Evolutionary conservation across 345 rosid species (phyloP).

Genomic region (Boechera retrofracta): DNA sequence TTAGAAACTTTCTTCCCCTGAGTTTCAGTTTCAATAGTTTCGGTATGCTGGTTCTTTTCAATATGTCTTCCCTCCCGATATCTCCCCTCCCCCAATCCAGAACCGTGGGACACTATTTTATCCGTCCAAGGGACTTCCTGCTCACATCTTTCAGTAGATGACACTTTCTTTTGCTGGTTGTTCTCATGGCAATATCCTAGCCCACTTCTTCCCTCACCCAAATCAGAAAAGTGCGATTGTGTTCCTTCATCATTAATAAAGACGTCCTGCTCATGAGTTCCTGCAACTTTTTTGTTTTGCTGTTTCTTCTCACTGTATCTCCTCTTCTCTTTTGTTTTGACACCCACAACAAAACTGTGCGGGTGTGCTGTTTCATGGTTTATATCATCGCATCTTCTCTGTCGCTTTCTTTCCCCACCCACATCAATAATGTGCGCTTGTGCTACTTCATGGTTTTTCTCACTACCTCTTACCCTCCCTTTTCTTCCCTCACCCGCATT

Average conservation of each 20-base stretch:
- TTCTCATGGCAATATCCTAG: slow-evolving; percentile 16
- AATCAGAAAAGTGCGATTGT: background rate
- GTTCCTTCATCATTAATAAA: slow-evolving; percentile 12
- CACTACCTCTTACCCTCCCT: background rate
- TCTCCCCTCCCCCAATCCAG: background rate
- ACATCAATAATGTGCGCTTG: background rate
- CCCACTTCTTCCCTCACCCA: slow-evolving; percentile 19
- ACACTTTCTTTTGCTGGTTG: slow-evolving; percentile 19
- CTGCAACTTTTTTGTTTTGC: background rate
- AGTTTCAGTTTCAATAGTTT: slow-evolving; percentile 13
- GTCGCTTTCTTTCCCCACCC: slow-evolving; percentile 7
- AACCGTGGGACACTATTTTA: background rate
- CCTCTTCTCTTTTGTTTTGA: slow-evolving; percentile 5
- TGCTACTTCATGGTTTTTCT: background rate
- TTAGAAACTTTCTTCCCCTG: background rate
- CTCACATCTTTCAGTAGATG: background rate
- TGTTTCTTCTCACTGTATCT: slow-evolving; percentile 18
- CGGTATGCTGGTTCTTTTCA: background rate
- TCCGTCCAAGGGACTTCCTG: slow-evolving; percentile 7
- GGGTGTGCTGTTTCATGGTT: background rate
- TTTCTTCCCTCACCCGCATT: background rate
- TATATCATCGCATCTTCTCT: background rate
- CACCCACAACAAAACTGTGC: background rate
- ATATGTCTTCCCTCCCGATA: background rate
- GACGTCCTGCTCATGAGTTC: background rate